These are phyloP conservation scores for Gossypium armourianum DNA, from an alignment of 441 rosid genomes.

Conservation along the genomic window DNA sequence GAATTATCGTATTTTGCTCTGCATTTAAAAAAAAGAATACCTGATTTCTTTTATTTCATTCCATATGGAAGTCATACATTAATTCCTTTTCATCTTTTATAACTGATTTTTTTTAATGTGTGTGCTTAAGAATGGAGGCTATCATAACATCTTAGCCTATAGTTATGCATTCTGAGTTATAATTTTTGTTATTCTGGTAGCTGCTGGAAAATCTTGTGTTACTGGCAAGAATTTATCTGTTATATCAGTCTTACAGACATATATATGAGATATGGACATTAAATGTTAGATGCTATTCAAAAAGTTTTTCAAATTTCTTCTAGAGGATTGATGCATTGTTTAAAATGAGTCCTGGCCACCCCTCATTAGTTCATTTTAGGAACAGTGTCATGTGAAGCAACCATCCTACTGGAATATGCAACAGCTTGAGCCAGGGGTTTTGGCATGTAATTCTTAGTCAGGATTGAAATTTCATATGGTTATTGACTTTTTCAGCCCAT, in stretches of 20 bases:
- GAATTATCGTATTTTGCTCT: not conserved
- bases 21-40: no score
- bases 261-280: not conserved
- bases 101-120: not conserved
- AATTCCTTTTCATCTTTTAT: conserved; percentile 3
- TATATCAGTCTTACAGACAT: not conserved
- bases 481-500: not conserved
- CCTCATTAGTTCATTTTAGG: not conserved
- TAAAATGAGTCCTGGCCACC: not conserved
- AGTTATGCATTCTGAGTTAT: not conserved
- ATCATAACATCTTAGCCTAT: not conserved
- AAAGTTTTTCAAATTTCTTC: not conserved
- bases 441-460: not conserved
- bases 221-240: not conserved
- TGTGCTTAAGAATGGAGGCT: not conserved
- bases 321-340: not conserved
- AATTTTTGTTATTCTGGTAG: not conserved
- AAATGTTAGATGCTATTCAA: not conserved
- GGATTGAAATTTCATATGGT: not conserved
- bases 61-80: not conserved
- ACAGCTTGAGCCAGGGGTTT: not conserved
- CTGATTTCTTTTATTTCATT: no score
- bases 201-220: not conserved
- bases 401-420: not conserved
- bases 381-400: conserved; percentile 4